Evolutionary conservation across 176 grass and related monocot species (phyloP).

Genomic region (Triticum turgidum): DNA sequence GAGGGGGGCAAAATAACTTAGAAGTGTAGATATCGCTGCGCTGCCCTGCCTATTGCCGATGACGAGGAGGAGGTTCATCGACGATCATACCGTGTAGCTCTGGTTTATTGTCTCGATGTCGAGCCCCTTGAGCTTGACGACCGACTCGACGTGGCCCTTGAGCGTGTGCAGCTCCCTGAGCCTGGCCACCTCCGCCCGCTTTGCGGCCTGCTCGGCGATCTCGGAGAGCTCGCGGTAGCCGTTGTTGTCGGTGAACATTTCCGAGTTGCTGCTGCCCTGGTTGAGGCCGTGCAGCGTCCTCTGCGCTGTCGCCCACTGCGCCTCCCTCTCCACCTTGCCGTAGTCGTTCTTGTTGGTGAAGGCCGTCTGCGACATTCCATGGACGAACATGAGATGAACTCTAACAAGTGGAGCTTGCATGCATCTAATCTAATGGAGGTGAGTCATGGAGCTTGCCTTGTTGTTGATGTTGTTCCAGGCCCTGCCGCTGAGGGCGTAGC

Average conservation of each 20-base stretch:
- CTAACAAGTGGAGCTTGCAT: too few species aligned
- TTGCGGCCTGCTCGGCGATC: conserved; percentile 85
- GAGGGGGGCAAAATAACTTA: neutral
- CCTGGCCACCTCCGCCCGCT: conserved; percentile 75
- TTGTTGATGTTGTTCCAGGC: conserved; percentile 89
- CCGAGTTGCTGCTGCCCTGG: conserved; percentile 29
- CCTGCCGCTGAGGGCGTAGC: conserved; percentile 78
- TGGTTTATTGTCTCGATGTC: conserved; percentile 61
- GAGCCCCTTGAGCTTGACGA: conserved; percentile 64
- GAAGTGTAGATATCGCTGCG: neutral
- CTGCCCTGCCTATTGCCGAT: neutral
- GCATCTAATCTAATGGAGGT: neutral
- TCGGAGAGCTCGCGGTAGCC: conserved; percentile 84
- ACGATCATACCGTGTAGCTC: conserved; percentile 51
- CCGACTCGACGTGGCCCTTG: conserved; percentile 56
- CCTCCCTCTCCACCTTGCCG: conserved; percentile 80
- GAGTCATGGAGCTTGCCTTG: conserved; percentile 36
- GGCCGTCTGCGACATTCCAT: conserved; percentile 44
- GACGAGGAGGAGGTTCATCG: neutral
- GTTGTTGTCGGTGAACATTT: conserved; percentile 44
- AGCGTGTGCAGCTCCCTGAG: conserved; percentile 65
- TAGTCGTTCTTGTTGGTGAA: conserved; percentile 79
- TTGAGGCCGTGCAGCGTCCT: conserved; percentile 78
- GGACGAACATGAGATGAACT: too few species aligned
- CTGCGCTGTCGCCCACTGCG: conserved; percentile 89